A percentile compares a stretch with the other conserved stretches of the same genome.
Conservation (phyloP, 176 grass and related monocot genomes). For the Bromus sterilis region DNA sequence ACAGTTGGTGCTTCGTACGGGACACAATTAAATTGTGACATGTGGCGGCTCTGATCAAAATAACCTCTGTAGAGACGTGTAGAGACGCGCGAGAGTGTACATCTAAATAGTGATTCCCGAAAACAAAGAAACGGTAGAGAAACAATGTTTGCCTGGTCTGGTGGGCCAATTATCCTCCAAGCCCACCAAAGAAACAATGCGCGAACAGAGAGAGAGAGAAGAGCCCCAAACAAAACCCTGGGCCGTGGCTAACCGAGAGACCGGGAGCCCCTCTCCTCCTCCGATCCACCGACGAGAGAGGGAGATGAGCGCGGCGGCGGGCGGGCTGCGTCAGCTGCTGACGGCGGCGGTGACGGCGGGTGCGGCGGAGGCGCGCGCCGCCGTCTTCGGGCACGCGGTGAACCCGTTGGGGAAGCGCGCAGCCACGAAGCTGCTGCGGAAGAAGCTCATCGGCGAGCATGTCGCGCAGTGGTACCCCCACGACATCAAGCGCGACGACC, state of each 20-base stretch:
- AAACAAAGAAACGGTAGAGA: too few relatives aligned
- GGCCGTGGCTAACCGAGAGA: background rate
- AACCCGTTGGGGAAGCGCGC: conserved; percentile 59
- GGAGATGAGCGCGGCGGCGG: conserved; percentile 37
- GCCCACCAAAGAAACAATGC: background rate
- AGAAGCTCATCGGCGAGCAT: conserved; percentile 58
- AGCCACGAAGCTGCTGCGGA: conserved; percentile 64
- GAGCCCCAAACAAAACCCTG: background rate
- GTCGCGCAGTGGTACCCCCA: conserved; percentile 78
- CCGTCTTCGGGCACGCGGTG: conserved; percentile 54
- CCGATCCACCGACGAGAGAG: background rate
- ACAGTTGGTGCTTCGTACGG: too few relatives aligned
- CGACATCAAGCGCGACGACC: conserved; percentile 65
- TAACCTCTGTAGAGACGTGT: too few relatives aligned
- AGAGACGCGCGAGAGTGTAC: too few relatives aligned
- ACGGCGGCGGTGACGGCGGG: conserved; percentile 42
- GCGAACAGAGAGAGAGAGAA: too few relatives aligned
- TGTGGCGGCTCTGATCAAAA: too few relatives aligned
- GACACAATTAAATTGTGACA: too few relatives aligned
- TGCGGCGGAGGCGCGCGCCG: conserved; percentile 43
- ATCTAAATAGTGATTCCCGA: too few relatives aligned
- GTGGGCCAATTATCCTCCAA: background rate
- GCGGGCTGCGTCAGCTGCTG: conserved; percentile 42
- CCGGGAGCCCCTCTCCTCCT: background rate
- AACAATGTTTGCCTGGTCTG: background rate